These are phyloP conservation scores for Colletotrichum sp. DNA, from an alignment of 2,329 filamentous ascomycete genomes.

Conservation along the genomic window DNA sequence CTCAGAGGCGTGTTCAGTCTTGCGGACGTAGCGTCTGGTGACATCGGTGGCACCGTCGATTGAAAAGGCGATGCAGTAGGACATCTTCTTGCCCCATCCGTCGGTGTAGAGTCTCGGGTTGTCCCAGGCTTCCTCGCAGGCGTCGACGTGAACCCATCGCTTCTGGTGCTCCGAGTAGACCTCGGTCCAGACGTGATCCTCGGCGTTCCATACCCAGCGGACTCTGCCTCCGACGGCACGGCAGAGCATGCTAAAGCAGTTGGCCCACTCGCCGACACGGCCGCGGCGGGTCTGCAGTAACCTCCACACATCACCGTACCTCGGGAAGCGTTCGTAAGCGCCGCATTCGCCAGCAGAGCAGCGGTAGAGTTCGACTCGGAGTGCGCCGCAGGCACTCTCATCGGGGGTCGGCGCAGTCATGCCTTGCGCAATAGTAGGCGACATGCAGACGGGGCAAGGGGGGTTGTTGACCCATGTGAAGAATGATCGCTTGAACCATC, in stretches of 20 bases:
- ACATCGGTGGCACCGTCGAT: constrained; percentile 79
- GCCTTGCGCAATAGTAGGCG: constrained; percentile 82
- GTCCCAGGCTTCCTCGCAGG: constrained; percentile 94
- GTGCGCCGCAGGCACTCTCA: constrained; percentile 86
- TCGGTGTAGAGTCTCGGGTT: constrained; percentile 91
- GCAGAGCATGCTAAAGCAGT: constrained; percentile 98
- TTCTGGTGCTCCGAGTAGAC: constrained; percentile 93
- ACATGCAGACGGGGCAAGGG: constrained; percentile 79
- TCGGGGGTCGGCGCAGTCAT: constrained; percentile 86
- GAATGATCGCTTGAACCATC: constrained; percentile 96
- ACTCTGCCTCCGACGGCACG: constrained; percentile 89
- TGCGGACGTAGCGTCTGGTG: constrained; percentile 72
- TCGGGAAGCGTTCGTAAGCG: constrained; percentile 85
- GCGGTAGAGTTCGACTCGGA: constrained; percentile 86
- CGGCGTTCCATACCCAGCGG: constrained; percentile 97
- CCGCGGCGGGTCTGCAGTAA: constrained; percentile 86
- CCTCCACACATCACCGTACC: constrained; percentile 95
- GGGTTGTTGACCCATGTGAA: constrained; percentile 98
- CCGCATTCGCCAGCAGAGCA: constrained; percentile 80
- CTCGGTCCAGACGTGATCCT: constrained; percentile 98
- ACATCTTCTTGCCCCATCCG: constrained; percentile 96
- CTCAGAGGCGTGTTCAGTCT: constrained; percentile 73
- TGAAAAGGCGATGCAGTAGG: constrained; percentile 96
- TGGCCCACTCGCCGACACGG: constrained; percentile 94
- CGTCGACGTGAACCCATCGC: constrained; percentile 96